These are phyloP conservation scores for Ophiostoma quercus DNA, from an alignment of 2,329 filamentous ascomycete species.

Conservation along the genomic window DNA sequence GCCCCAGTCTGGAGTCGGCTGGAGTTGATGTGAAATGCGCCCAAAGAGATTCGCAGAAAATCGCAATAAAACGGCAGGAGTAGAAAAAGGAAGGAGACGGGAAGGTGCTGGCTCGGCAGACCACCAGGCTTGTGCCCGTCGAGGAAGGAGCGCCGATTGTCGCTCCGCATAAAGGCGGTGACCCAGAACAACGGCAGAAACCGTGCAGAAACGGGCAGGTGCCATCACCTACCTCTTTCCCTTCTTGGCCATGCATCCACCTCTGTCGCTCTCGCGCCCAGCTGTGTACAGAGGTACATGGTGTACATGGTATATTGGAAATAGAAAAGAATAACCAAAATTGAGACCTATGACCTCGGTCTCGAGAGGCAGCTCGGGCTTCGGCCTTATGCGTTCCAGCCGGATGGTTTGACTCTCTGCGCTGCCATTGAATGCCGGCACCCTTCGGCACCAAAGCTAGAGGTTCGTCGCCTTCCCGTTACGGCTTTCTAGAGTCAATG, in stretches of 20 bases:
- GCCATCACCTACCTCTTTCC: constrained; percentile 3
- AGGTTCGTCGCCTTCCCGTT: no score
- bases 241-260: background rate
- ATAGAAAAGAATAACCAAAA: no score
- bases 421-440: background rate
- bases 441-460: background rate
- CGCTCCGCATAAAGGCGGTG: constrained; percentile 11
- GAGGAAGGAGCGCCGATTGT: background rate
- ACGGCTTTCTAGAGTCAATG: background rate
- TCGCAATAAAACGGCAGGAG: constrained; percentile 1
- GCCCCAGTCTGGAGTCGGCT: background rate
- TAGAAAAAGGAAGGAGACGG: constrained; percentile 2
- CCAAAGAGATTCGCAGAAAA: constrained; percentile 3
- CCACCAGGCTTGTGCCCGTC: background rate
- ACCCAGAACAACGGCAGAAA: background rate
- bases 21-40: constrained; percentile 12
- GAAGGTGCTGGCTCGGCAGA: background rate
- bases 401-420: background rate
- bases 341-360: background rate
- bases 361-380: background rate
- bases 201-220: constrained; percentile 14
- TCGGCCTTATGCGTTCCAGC: background rate
- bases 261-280: no score
- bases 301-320: background rate
- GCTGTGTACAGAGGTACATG: no score